Evolutionary conservation across 257 asterid genomes (phyloP).

Genomic region (Solanum lignicaule): DNA sequence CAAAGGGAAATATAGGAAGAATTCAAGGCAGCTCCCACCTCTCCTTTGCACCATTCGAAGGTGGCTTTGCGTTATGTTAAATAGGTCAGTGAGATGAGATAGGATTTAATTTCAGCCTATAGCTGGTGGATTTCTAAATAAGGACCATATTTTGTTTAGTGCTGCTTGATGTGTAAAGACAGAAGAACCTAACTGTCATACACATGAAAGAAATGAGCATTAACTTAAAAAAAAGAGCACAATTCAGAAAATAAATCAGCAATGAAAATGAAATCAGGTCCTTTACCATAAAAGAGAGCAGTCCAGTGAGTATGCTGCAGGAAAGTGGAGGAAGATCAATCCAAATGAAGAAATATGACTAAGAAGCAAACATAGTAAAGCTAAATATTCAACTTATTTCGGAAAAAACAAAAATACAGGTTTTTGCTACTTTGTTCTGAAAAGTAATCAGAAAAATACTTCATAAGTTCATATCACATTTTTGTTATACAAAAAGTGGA

Average conservation of each 20-base stretch:
- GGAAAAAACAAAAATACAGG: neutral
- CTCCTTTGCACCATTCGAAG: neutral
- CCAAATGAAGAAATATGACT: neutral
- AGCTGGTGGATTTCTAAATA: neutral
- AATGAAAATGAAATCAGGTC: neutral
- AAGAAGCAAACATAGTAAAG: neutral
- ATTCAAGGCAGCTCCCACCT: neutral
- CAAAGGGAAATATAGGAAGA: neutral
- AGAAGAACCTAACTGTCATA: neutral
- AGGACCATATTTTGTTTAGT: neutral
- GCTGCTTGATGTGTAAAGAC: neutral
- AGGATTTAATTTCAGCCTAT: neutral
- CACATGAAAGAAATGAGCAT: neutral
- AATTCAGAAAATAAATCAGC: neutral
- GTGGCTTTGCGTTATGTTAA: neutral
- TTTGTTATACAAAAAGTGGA: neutral
- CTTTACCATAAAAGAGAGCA: conserved; percentile 97
- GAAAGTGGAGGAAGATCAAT: conserved; percentile 19
- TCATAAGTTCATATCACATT: neutral
- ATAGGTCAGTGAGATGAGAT: neutral
- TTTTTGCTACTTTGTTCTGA: neutral
- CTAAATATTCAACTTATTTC: neutral
- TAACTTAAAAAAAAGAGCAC: neutral
- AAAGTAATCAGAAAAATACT: neutral
- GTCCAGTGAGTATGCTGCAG: conserved; percentile 94